Evolutionary conservation across 1,284 basidiomycete species (phyloP).

Genomic region (Porogramme epimiltina): DNA sequence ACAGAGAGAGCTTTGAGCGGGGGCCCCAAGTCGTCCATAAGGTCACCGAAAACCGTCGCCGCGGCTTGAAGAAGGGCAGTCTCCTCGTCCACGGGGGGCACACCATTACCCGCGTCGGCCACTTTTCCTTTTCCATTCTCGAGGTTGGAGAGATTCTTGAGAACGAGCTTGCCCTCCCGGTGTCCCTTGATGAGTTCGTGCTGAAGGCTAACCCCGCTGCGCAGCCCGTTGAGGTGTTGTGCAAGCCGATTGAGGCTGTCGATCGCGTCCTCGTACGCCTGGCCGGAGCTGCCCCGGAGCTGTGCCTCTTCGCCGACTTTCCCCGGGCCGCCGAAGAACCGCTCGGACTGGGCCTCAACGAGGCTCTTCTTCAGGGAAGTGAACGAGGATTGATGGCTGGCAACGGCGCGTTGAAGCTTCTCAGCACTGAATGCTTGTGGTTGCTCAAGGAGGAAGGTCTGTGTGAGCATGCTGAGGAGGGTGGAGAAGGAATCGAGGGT

Average conservation of each 20-base stretch:
- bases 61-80: conserved; percentile 62
- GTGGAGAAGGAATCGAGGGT: conserved; percentile 89
- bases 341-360: conserved; percentile 83
- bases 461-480: conserved; percentile 77
- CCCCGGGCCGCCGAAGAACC: conserved; percentile 49
- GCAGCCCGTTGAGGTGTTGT: conserved; percentile 87
- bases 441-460: conserved; percentile 85
- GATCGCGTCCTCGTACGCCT: conserved; percentile 84
- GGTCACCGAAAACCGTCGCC: conserved; percentile 77
- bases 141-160: conserved; percentile 27
- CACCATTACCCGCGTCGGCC: conserved; percentile 13
- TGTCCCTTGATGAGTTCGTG: conserved; percentile 77
- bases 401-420: conserved; percentile 73
- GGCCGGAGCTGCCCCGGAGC: conserved; percentile 42
- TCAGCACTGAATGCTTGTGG: conserved; percentile 54
- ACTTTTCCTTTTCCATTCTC: conserved; percentile 34
- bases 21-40: conserved; percentile 83
- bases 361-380: conserved; percentile 84
- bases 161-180: conserved; percentile 51
- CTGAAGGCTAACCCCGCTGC: conserved; percentile 83
- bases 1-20: conserved; percentile 80
- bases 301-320: conserved; percentile 31
- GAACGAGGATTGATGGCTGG: conserved; percentile 85
- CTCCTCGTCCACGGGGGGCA: conserved; percentile 51
- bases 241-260: conserved; percentile 84